Percentiles rank a stretch among this genome's conserved stretches.
phyloP scores from a whole-genome alignment of 768 basidiomycete species.

The Lyophyllum atratum region DNA sequence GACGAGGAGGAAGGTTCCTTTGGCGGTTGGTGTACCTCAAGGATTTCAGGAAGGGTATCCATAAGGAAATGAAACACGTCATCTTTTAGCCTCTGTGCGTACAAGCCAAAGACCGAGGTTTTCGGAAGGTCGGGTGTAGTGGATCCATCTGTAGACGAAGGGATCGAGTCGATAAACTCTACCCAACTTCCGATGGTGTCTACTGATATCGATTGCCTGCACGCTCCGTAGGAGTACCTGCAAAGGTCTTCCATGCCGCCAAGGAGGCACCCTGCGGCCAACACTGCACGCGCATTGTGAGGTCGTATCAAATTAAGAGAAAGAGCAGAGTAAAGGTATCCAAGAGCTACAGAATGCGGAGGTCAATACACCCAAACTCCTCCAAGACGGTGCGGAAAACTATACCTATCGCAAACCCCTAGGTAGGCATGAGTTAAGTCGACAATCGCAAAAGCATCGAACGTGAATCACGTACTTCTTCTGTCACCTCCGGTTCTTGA shows the following conservation, averaged over 20 bases:
- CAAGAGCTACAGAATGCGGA: constrained; percentile 55
- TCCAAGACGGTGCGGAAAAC: constrained; percentile 7
- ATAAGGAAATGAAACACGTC: constrained; percentile 81
- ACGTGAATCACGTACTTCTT: constrained; percentile 62
- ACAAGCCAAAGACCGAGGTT: constrained; percentile 72
- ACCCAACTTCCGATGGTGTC: constrained; percentile 80
- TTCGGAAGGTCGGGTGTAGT: constrained; percentile 49
- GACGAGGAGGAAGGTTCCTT: constrained; percentile 38
- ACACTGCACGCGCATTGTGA: constrained; percentile 81
- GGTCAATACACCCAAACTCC: constrained; percentile 10
- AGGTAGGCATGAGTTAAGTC: constrained; percentile 15
- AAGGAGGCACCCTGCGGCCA: constrained; percentile 82
- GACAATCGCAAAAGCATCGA: constrained; percentile 7
- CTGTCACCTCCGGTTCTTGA: constrained; percentile 79
- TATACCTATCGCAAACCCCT: constrained; percentile 80
- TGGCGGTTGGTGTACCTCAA: constrained; percentile 50
- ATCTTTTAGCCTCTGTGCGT: constrained; percentile 73
- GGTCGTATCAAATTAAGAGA: constrained; percentile 69
- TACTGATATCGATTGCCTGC: constrained; percentile 73
- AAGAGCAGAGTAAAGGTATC: constrained; percentile 77
- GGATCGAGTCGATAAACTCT: constrained; percentile 66
- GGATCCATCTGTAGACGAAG: constrained; percentile 51
- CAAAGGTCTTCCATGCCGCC: constrained; percentile 89
- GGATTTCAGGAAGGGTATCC: constrained; percentile 66
- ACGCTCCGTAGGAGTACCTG: constrained; percentile 75